Conservation (phyloP, 331 rosid species). For the Quercus phellos region DNA sequence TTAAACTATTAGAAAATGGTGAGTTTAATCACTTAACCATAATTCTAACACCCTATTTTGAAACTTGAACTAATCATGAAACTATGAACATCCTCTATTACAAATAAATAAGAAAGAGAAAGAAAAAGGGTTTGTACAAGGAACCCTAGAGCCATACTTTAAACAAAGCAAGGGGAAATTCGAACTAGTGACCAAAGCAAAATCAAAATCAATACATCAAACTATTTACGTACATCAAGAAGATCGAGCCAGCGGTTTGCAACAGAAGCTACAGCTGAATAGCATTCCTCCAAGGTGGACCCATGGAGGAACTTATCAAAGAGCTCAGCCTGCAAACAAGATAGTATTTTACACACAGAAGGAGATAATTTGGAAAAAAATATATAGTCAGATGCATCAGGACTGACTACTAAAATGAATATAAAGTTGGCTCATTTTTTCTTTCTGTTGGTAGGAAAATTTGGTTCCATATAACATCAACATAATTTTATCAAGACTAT, state of each 20-base stretch:
- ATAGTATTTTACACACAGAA: conserved; percentile 1
- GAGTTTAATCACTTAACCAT: too few species aligned
- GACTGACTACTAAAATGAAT: neutral
- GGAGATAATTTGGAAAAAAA: neutral
- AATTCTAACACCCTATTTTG: neutral
- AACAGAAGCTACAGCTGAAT: conserved; percentile 80
- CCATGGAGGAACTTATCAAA: conserved; percentile 93
- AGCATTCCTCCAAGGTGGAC: conserved; percentile 83
- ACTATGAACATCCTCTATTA: conserved; percentile 18
- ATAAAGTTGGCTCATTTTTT: neutral
- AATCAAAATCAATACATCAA: neutral
- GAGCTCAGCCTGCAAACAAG: conserved; percentile 79
- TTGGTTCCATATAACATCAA: neutral
- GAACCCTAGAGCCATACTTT: neutral
- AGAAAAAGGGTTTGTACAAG: neutral
- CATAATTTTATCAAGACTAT: conserved; percentile 2
- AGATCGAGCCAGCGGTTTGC: conserved; percentile 97
- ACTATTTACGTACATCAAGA: conserved; percentile 73
- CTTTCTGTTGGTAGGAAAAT: neutral
- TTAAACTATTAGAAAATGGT: too few species aligned
- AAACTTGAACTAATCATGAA: neutral
- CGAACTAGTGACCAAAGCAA: neutral
- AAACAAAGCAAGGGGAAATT: neutral
- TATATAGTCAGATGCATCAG: neutral
- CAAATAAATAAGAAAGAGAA: conserved; percentile 1